Conservation (phyloP, 495 filamentous ascomycete genomes). For the Tuber microsphaerosporum region DNA sequence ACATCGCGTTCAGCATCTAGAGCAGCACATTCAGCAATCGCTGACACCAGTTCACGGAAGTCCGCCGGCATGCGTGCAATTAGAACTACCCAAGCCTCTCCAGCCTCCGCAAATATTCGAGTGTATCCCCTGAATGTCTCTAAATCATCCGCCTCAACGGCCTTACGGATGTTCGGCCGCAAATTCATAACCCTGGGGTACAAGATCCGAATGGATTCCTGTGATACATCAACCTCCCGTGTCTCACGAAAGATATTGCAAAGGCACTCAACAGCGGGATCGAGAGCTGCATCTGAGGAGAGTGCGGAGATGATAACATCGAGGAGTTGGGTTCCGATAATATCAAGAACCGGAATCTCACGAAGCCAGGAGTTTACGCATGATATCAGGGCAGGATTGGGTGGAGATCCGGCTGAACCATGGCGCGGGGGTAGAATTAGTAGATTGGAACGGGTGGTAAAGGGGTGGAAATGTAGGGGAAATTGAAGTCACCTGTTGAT, state of each 20-base stretch:
- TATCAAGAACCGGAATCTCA: slow-evolving; percentile 73
- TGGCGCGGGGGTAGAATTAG: slow-evolving; percentile 10
- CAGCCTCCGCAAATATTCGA: slow-evolving; percentile 83
- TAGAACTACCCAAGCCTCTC: slow-evolving; percentile 85
- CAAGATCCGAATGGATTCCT: slow-evolving; percentile 72
- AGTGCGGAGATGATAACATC: slow-evolving; percentile 71
- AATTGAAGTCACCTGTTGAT: slow-evolving; percentile 64
- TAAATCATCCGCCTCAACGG: slow-evolving; percentile 73
- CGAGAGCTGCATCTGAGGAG: slow-evolving; percentile 66
- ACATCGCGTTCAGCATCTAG: slow-evolving; percentile 81
- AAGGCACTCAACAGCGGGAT: slow-evolving; percentile 86
- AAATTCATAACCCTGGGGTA: slow-evolving; percentile 75
- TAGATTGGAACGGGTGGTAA: neutral
- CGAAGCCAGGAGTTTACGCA: slow-evolving; percentile 95
- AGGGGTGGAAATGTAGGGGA: neutral
- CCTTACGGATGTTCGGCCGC: slow-evolving; percentile 65
- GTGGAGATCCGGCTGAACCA: slow-evolving; percentile 45
- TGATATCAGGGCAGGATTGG: slow-evolving; percentile 82
- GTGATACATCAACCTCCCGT: slow-evolving; percentile 79
- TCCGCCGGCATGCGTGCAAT: slow-evolving; percentile 73
- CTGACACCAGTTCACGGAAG: slow-evolving; percentile 81
- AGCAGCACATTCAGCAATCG: slow-evolving; percentile 80
- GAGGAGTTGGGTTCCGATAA: slow-evolving; percentile 80
- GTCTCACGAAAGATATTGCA: slow-evolving; percentile 89
- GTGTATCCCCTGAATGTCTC: slow-evolving; percentile 84